Percentiles rank a stretch among this genome's conserved stretches.
phyloP scores from a whole-genome alignment of 2,329 filamentous ascomycete species.

The Aspergillus ustus region DNA sequence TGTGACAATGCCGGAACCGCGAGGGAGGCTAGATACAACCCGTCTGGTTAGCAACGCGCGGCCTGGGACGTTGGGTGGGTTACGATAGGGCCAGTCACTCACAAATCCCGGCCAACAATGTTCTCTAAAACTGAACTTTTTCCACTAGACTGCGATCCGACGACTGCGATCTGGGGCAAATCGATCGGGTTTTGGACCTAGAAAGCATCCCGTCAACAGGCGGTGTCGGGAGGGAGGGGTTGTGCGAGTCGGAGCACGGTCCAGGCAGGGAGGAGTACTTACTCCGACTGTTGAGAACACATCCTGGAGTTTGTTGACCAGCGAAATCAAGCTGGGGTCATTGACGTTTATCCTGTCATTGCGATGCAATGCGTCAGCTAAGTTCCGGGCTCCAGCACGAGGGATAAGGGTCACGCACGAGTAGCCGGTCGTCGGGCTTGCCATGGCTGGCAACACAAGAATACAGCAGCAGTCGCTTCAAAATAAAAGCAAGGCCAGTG shows the following conservation, averaged over 20 bases:
- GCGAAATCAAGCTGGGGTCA: constrained; percentile 71
- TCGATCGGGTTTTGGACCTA: constrained; percentile 98
- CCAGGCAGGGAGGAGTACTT: constrained; percentile 42
- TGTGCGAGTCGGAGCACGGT: constrained; percentile 13
- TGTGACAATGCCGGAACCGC: constrained; percentile 96
- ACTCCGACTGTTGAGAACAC: constrained; percentile 96
- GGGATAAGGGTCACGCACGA: constrained; percentile 47
- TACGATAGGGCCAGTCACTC: constrained; percentile 48
- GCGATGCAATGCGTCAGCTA: constrained; percentile 31
- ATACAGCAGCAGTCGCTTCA: constrained; percentile 20
- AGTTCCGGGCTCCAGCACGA: constrained; percentile 26
- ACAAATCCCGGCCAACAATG: constrained; percentile 99
- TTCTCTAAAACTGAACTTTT: constrained; percentile 99
- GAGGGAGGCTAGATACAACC: constrained; percentile 71
- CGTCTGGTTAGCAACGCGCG: constrained; percentile 31
- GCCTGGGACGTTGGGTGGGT: constrained; percentile 4
- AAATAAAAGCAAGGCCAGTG: constrained; percentile 11
- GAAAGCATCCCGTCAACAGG: constrained; percentile 25
- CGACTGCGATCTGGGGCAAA: constrained; percentile 95
- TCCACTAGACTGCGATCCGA: constrained; percentile 97
- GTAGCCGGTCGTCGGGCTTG: constrained; percentile 47
- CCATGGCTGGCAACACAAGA: constrained; percentile 46
- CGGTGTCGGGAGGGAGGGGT: constrained; percentile 30
- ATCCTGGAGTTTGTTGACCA: constrained; percentile 99
- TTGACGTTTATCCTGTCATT: constrained; percentile 69